Evolutionary conservation across 1,139 yeast genomes (phyloP), one percentile per base, ranked within the genome.

Genomic region (Arxiozyma slooffiae): DNA sequence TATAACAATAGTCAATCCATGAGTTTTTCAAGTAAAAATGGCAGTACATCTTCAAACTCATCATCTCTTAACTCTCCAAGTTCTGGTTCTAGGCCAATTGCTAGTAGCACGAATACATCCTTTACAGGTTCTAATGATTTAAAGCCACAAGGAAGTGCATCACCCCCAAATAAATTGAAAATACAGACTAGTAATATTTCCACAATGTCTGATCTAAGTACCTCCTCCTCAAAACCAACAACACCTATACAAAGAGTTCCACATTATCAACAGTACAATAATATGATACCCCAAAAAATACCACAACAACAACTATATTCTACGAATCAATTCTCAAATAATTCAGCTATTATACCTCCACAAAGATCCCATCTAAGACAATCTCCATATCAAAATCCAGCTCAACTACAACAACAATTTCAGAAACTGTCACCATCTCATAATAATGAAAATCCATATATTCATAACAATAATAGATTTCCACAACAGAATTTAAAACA

Each of bases 131-230:
- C 39, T 30, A 34, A 44, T 37, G 50, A 46, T 21, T 56, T 72
- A 53, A 60, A 71, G 20, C 79, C 80, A 17, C 68, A 68, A 58
- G 70, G 80, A 57, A 71, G 70, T 51, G 77, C 79, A 1, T 77
- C 79, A n/a, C 68, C 75, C 6, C 76, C 77, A 11, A 77, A 78
- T 43, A 63, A 57, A 30, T 38, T 34, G n/a, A 41, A 45, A 17
- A 17, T 41, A 16, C 40, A 24, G 23, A 44, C 48, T 17, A 44
- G 22, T 24, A 21, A 22, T 20, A 30, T 18, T 17, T 16, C 36
- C 18, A 45, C 36, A 38, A 22, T 18, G 14, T 8, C 36, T 14
- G 38, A 22, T 38, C 17, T 11, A n/a, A 20, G 18, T 52, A 40
- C 41, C 16, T 41, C 53, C 20, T 53, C 56, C 17, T 30, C 52